Evolutionary conservation across 306 rosid species (phyloP), one percentile per base, ranked within the genome.

Genomic region (Sesbania bispinosa): DNA sequence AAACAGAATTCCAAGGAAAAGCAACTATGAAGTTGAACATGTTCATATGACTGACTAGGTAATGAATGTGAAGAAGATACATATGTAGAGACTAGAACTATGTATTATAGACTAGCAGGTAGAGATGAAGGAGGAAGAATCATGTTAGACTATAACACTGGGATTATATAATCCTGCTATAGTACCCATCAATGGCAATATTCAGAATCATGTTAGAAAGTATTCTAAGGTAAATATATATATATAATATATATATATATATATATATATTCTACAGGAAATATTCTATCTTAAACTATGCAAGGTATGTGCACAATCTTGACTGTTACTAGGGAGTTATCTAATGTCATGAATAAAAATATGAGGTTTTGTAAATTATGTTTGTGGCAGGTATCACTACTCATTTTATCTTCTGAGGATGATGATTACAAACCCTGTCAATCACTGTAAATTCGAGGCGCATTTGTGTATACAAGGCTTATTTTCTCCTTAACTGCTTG

Each of bases 361-460:
- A 5, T 2, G 24, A 15, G 7, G n/a, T n/a, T n/a, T n/a, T n/a
- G n/a, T n/a, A n/a, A n/a, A n/a, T n/a, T n/a, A 15, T 2, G 11
- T 38, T 20, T 6, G 14, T 30, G 43, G 13, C 10, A 55, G 9
- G 32, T 70, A 60, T 39, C 53, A 42, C 11, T 27, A 30, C 13
- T 60, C 30, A 2, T 20, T 71, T 38, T 39, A 73, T 24, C 20
- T 20, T 18, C 32, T 7, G 26, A 16, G 45, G 15, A 23, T 10
- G 60, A 51, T 1, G 20, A 62, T 20, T 16, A 24, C 84, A 1
- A 73, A 93, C 97, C 96, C 97, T 81, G 74, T 93, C 98, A 26
- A 88, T 93, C 33, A 93, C 33, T 3, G 96, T 85, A 79, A 87
- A 81, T 75, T 71, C 88, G 80, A 24, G 98, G 97, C 0, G 96